Evolutionary conservation across 75 land plant species (phyloP), one percentile per base, ranked within the genome.

Genomic region (Selaginella moellendorffii): DNA sequence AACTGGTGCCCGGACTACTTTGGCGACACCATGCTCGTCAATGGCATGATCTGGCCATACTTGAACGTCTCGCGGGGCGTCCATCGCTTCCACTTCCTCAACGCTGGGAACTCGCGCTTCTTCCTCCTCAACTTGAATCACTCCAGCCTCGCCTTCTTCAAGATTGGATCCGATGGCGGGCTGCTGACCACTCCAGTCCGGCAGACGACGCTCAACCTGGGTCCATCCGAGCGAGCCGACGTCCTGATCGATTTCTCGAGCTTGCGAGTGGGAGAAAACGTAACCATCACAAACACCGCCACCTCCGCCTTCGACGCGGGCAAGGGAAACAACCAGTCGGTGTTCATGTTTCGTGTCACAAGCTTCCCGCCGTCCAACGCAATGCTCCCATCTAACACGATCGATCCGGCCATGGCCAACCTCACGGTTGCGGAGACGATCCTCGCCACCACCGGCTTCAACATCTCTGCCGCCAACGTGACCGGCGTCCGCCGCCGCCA

Each of bases 291-390:
- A 51, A 69, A 69, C 60, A 22, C 62, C 2, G 68, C 18, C 28
- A 62, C 68, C 2, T 23, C 62, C 1, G 62, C 68, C 1, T 66
- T 52, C 27, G 62, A 62, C 18, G 2, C 22, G 27, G 68, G 68
- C 10, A 36, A 36, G 10, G 46, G 10, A 14, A 36, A 36, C 10
- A 36, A 36, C 46, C 5, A 5, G 46, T 36, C 46, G 46, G 46
- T 36, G 46, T 5, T 36, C 10, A 5, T 5, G 46, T 36, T 36
- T 36, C 46, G 46, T 5, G 46, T 36, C 46, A 14, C 46, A 5
- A 14, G 14, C 46, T 14, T 36, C 14, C 46, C 46, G 46, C 10
- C 46, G 46, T 36, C 46, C 46, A 5, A 5, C 14, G 46, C 46
- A 36, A 5, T 14, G 46, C n/a, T n/a, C n/a, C n/a, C n/a, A n/a